A percentile compares a stretch with the other conserved stretches of the same genome.
phyloP scores from a whole-genome alignment of 2,329 filamentous ascomycete genomes.

The Colletotrichum sp. region DNA sequence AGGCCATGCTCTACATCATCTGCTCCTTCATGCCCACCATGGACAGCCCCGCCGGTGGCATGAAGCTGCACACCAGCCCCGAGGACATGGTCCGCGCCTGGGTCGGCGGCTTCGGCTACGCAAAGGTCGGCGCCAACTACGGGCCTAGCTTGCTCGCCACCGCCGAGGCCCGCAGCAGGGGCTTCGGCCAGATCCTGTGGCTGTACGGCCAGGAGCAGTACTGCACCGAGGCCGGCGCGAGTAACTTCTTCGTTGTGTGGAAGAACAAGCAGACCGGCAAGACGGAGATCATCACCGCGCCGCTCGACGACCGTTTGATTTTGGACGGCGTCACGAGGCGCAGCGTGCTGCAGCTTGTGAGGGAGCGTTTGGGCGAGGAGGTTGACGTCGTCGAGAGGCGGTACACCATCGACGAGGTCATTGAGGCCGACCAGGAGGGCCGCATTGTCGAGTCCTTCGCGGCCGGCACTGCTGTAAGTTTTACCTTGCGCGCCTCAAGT shows the following conservation, averaged over 20 bases:
- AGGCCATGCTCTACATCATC: slow-evolving; percentile 91
- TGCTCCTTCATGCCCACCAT: slow-evolving; percentile 65
- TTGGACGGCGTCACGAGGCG: slow-evolving; percentile 87
- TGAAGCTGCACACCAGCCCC: slow-evolving; percentile 79
- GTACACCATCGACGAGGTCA: slow-evolving; percentile 81
- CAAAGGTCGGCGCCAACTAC: slow-evolving; percentile 94
- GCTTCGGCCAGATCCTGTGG: slow-evolving; percentile 94
- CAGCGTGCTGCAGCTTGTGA: slow-evolving; percentile 76
- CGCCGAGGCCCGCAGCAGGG: slow-evolving; percentile 71
- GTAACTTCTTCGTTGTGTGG: slow-evolving; percentile 92
- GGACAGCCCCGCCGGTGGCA: slow-evolving; percentile 57
- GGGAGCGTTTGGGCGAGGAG: slow-evolving; percentile 63
- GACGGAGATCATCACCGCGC: slow-evolving; percentile 80
- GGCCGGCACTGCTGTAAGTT: slow-evolving; percentile 81
- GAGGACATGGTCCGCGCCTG: slow-evolving; percentile 89
- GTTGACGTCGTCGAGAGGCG: slow-evolving; percentile 80
- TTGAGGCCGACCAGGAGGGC: slow-evolving; percentile 75
- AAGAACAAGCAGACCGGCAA: slow-evolving; percentile 64
- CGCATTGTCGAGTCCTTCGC: slow-evolving; percentile 85
- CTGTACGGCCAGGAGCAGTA: slow-evolving; percentile 78
- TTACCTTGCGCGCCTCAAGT: slow-evolving; percentile 24
- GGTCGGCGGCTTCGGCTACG: slow-evolving; percentile 91
- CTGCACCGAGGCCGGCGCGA: slow-evolving; percentile 90
- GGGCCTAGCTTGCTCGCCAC: slow-evolving; percentile 83
- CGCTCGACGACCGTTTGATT: slow-evolving; percentile 82